phyloP scores from a whole-genome alignment of 2,329 filamentous ascomycete species.

The Aspergillus ustus region DNA sequence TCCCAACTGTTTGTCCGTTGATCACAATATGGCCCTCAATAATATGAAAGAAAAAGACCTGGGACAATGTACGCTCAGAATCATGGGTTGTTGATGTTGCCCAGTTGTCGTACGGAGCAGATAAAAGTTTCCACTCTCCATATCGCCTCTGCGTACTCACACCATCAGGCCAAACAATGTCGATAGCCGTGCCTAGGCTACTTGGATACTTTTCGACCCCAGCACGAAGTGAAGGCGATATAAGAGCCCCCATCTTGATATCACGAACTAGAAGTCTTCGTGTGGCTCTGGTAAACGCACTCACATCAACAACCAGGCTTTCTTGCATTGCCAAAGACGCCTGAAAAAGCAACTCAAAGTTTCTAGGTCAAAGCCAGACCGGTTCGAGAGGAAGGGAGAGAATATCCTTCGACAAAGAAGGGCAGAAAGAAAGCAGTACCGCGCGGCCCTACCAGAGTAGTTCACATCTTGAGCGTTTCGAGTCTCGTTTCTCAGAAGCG shows the following conservation, averaged over 20 bases:
- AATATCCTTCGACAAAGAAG: conserved; percentile 61
- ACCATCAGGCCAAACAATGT: conserved; percentile 49
- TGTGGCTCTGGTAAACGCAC: conserved; percentile 37
- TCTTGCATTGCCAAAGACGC: conserved; percentile 55
- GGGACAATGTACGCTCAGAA: conserved; percentile 35
- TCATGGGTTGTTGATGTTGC: conserved; percentile 34
- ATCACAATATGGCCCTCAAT: conserved; percentile 56
- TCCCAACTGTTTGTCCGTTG: conserved; percentile 55
- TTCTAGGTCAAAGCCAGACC: conserved; percentile 7
- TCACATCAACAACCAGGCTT: conserved; percentile 46
- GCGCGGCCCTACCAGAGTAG: conserved; percentile 43
- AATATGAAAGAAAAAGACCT: conserved; percentile 51
- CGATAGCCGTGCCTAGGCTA: conserved; percentile 43
- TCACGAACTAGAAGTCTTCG: conserved; percentile 54
- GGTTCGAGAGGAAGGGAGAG: conserved; percentile 13
- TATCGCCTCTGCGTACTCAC: conserved; percentile 25
- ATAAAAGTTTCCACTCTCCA: conserved; percentile 29
- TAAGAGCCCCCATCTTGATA: conserved; percentile 47
- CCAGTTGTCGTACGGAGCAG: conserved; percentile 33
- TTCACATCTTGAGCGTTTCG: conserved; percentile 43
- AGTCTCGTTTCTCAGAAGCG: conserved; percentile 52
- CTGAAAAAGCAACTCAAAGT: conserved; percentile 36
- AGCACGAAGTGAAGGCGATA: conserved; percentile 40
- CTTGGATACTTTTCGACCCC: conserved; percentile 39
- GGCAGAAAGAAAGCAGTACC: conserved; percentile 59